Conservation (phyloP, 345 rosid genomes). For the Bruguiera parviflora region DNA sequence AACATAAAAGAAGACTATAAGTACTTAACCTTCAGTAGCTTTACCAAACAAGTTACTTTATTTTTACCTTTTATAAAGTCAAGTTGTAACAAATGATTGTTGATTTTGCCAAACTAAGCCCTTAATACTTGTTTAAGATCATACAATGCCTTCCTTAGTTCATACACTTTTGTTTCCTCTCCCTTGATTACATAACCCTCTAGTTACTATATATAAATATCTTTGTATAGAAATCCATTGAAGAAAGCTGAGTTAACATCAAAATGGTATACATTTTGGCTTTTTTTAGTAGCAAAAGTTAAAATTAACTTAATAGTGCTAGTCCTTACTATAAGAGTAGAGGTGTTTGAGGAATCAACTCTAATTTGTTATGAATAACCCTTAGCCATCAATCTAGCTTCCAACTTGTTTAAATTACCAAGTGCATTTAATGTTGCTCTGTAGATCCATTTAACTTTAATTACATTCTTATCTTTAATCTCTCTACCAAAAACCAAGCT, state of each 20-base stretch:
- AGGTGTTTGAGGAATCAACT: not conserved
- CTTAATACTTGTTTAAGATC: not conserved
- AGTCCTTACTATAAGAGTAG: not conserved
- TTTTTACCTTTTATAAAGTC: not conserved
- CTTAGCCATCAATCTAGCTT: not conserved
- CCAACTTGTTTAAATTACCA: not conserved
- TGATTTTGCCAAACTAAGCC: not conserved
- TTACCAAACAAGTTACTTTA: not conserved
- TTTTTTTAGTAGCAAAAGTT: not conserved
- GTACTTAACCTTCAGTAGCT: fast-evolving
- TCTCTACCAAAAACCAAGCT: not conserved
- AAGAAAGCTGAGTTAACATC: not conserved
- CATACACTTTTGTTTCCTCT: not conserved
- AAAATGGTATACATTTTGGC: not conserved
- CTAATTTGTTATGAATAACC: not conserved
- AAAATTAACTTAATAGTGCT: not conserved
- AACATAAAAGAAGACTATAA: not conserved
- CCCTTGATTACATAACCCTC: not conserved
- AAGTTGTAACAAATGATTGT: fast-evolving
- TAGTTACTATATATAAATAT: not conserved
- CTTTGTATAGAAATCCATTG: not conserved
- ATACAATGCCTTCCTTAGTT: not conserved
- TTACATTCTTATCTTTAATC: not conserved
- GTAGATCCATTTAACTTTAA: no score
- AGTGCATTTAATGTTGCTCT: no score